These are phyloP conservation scores for Blastocystis sp. DNA, from an alignment of 352 stramenopile genomes.

Conservation along the genomic window DNA sequence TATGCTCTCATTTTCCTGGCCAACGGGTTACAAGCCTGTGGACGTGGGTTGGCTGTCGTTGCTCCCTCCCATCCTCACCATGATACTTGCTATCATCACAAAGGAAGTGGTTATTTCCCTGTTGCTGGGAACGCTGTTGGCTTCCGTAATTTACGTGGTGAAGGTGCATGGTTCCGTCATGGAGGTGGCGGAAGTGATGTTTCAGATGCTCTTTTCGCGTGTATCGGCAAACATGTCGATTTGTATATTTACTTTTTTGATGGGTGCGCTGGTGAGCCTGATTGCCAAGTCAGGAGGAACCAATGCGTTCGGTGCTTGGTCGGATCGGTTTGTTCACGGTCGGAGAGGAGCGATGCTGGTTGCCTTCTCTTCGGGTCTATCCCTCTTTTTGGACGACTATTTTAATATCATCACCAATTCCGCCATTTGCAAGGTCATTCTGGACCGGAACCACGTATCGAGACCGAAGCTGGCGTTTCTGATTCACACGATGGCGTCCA, in stretches of 20 bases:
- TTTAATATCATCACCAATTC: slow-evolving; percentile 16
- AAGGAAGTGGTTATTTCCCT: slow-evolving; percentile 19
- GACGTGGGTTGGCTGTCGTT: slow-evolving; percentile 1
- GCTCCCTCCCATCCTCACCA: neutral
- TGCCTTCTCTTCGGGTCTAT: neutral
- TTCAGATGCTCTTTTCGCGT: neutral
- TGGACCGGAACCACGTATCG: neutral
- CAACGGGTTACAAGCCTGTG: neutral
- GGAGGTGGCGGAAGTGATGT: neutral
- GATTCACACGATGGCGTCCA: slow-evolving; percentile 4
- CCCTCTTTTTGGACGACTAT: slow-evolving; percentile 38
- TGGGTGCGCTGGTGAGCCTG: slow-evolving; percentile 11
- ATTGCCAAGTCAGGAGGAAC: slow-evolving; percentile 4
- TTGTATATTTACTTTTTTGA: slow-evolving; percentile 15
- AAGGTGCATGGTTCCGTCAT: neutral
- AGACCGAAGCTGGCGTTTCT: slow-evolving; percentile 2
- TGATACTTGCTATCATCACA: neutral
- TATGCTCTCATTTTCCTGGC: neutral
- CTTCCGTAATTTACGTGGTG: neutral
- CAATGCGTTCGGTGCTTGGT: neutral
- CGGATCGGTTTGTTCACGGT: neutral
- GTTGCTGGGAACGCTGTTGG: neutral
- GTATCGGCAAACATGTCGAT: neutral
- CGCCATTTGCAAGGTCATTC: neutral
- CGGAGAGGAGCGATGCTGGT: neutral